Conservation (phyloP, 2,329 filamentous ascomycete species). For the Curvularia verruculosa region DNA sequence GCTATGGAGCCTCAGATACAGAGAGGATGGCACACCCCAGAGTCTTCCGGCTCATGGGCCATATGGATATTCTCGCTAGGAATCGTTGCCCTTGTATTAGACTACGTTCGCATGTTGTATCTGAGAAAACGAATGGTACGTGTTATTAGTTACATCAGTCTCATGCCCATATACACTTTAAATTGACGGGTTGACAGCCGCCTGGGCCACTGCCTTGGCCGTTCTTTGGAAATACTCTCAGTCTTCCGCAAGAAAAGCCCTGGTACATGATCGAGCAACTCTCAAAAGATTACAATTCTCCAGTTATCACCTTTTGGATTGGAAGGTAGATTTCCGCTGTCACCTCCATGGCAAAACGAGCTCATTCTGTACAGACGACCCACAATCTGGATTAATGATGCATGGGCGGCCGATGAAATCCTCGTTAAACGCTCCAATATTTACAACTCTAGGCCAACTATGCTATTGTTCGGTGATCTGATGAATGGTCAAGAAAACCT, state of each 20-base stretch:
- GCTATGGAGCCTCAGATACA: background rate
- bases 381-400: slow-evolving; percentile 53
- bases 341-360: too few relatives aligned
- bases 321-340: slow-evolving; percentile 21
- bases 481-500: slow-evolving; percentile 43
- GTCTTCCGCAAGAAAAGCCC: slow-evolving; percentile 60
- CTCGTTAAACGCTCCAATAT: slow-evolving; percentile 59
- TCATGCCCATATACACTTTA: too few relatives aligned
- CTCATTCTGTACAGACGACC: slow-evolving; percentile 28
- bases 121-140: slow-evolving; percentile 56
- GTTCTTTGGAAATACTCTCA: slow-evolving; percentile 62
- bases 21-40: background rate
- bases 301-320: slow-evolving; percentile 63
- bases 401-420: slow-evolving; percentile 58
- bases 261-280: slow-evolving; percentile 64
- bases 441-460: slow-evolving; percentile 59
- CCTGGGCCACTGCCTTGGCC: slow-evolving; percentile 62
- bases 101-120: slow-evolving; percentile 59
- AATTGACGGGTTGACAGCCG: slow-evolving; percentile 47
- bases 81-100: slow-evolving; percentile 36
- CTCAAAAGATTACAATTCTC: slow-evolving; percentile 56
- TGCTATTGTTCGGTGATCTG: slow-evolving; percentile 54
- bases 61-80: background rate
- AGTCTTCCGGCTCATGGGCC: background rate
- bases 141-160: background rate